These are phyloP conservation scores for Citrus medica DNA, from an alignment of 345 rosid genomes.

Conservation along the genomic window DNA sequence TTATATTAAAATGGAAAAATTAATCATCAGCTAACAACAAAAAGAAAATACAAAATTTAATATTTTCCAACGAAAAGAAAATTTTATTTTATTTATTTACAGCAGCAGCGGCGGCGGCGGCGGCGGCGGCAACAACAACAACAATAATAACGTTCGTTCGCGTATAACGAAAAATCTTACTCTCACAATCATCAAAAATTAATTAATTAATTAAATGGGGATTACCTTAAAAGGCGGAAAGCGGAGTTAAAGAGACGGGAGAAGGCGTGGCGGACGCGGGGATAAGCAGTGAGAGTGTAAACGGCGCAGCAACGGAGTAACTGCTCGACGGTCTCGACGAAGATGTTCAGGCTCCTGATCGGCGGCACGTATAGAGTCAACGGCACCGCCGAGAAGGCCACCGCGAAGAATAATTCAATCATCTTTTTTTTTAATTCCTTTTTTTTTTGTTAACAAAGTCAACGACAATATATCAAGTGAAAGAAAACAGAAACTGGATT, in stretches of 20 bases:
- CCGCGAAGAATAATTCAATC: constrained; percentile 38
- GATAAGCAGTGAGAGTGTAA: constrained; percentile 29
- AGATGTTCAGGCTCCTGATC: constrained; percentile 36
- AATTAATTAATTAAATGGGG: too few species aligned
- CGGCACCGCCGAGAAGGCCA: constrained; percentile 48
- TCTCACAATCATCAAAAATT: not conserved
- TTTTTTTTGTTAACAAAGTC: too few species aligned
- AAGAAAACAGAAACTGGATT: too few species aligned
- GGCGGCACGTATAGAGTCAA: constrained; percentile 46
- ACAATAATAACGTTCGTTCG: not conserved
- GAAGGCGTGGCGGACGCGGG: constrained; percentile 32
- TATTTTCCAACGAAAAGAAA: too few species aligned
- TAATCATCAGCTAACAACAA: not conserved
- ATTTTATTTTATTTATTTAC: not conserved
- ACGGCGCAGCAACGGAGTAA: constrained; percentile 26
- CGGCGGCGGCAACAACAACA: not conserved
- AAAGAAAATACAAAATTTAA: too few species aligned
- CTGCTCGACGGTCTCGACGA: constrained; percentile 33
- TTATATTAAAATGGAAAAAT: too few species aligned
- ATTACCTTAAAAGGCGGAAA: constrained; percentile 5
- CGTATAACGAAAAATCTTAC: not conserved
- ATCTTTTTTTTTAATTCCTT: not conserved
- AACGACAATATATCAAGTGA: too few species aligned
- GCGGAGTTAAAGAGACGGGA: constrained; percentile 23
- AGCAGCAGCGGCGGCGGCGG: accelerated